Evolutionary conservation across 1,139 yeast genomes (phyloP).

Genomic region (Yamadazyma epiphylla): DNA sequence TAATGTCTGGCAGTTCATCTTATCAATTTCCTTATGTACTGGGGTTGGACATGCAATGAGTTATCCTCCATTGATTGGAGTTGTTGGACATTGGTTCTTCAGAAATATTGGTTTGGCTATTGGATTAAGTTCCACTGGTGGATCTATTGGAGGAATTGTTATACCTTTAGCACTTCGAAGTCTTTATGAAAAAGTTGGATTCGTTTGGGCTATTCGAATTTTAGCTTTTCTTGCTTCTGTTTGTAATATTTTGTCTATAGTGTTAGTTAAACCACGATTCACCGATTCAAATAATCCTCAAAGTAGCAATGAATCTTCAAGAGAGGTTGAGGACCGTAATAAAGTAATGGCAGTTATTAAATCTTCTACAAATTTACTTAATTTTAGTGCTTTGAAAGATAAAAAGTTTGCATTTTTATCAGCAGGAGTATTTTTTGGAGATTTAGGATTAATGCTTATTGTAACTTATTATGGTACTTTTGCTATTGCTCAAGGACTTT

Average conservation of each 20-base stretch:
- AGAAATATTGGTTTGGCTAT: constrained; percentile 52
- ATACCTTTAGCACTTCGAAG: constrained; percentile 54
- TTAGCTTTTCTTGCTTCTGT: constrained; percentile 48
- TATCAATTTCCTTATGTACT: constrained; percentile 52
- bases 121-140: constrained; percentile 59
- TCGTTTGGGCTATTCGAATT: constrained; percentile 58
- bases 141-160: constrained; percentile 58
- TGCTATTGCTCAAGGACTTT: constrained; percentile 40
- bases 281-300: neutral
- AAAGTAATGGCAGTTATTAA: neutral
- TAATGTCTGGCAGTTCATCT: constrained; percentile 53
- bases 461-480: constrained; percentile 51
- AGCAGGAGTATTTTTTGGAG: constrained; percentile 43
- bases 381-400: constrained; percentile 41
- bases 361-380: constrained; percentile 29
- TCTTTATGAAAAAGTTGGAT: constrained; percentile 47
- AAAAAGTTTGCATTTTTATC: constrained; percentile 33
- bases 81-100: constrained; percentile 60
- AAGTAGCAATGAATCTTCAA: neutral
- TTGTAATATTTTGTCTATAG: constrained; percentile 32
- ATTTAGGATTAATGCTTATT: constrained; percentile 47
- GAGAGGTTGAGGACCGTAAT: neutral
- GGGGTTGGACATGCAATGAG: constrained; percentile 58
- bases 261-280: constrained; percentile 41
- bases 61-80: constrained; percentile 58